These are phyloP conservation scores for Knufia petricola DNA, from an alignment of 2,329 filamentous ascomycete species.

Conservation along the genomic window DNA sequence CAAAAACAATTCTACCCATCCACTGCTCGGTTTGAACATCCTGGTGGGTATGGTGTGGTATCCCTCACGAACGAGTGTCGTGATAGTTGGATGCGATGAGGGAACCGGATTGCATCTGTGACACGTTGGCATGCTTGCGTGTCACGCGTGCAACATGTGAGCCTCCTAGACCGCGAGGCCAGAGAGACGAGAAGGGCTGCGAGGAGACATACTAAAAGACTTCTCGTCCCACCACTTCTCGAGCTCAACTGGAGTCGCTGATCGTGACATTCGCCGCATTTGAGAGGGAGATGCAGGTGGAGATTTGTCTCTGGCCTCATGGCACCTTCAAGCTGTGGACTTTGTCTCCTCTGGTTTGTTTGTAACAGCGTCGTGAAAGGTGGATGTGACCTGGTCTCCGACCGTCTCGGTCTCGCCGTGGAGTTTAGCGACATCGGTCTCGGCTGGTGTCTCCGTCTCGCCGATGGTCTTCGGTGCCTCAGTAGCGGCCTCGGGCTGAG, in stretches of 20 bases:
- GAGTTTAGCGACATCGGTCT: conserved; percentile 25
- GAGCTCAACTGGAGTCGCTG: conserved; percentile 24
- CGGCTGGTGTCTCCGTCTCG: conserved; percentile 15
- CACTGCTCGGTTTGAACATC: conserved; percentile 8
- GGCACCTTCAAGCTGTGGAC: conserved; percentile 24
- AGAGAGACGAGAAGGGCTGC: conserved; percentile 24
- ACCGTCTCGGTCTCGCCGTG: conserved; percentile 12
- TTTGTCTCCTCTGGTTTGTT: conserved; percentile 19
- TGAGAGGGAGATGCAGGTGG: conserved; percentile 22
- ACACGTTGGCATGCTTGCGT: not conserved
- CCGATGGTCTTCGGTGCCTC: conserved; percentile 7
- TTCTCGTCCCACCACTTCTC: conserved; percentile 26
- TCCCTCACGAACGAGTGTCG: not conserved
- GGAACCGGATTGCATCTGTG: not conserved
- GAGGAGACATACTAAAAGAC: conserved; percentile 19
- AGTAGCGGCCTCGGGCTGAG: conserved; percentile 19
- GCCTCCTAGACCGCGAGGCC: conserved; percentile 21
- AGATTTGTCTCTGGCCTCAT: conserved; percentile 23
- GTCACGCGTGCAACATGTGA: conserved; percentile 2
- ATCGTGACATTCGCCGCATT: conserved; percentile 19
- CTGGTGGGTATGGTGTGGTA: not conserved
- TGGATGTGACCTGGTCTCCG: conserved; percentile 15
- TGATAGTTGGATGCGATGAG: not conserved
- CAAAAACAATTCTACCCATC: conserved; percentile 2
- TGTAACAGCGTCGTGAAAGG: conserved; percentile 12